Evolutionary conservation across 306 rosid genomes (phyloP), one percentile per base, ranked within the genome.

Genomic region (Fagus crenata): DNA sequence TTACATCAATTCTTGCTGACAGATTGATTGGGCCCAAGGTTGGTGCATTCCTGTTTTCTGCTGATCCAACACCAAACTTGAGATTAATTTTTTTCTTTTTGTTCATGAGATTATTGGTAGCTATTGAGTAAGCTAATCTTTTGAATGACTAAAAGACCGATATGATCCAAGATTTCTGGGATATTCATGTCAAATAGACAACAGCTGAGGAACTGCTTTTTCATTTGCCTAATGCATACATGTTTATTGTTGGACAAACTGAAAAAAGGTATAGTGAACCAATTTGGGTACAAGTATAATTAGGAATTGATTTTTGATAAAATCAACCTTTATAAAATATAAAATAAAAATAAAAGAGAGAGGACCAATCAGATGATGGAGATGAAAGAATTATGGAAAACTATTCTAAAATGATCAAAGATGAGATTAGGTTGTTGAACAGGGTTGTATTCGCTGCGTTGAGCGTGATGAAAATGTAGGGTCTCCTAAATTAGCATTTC

Each of bases 11-110:
- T 11, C 67, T 89, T 76, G 86, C 83, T 6, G 88, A 86, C 55
- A 53, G 35, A 56, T 64, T 89, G 58, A 43, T 83, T 74, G 93
- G 88, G 56, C 82, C 88, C 22, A 86, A 89, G 98, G 98, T 93
- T 74, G 2, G 92, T 77, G 13, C 32, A 17, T 39, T 71, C 14
- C 13, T n/a, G 12, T 49, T 59, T 71, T 6, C 64, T 11, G 5
- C 7, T 65, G 49, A 37, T 37, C 70, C 18, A 65, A 37, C 43
- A 37, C 31, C 43, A 36, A 17, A 36, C 28, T 17, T 6, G 12
- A 4, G 68, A 61, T 14, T 11, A 61, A 5, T 6, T 65, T 15
- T n/a, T 65, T 15, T 46, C 49, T 42, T 65, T 64, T 64, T 15
- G 18, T 64, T 36, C 3, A 36, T 28, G 65, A 65, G 70, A 5